Evolutionary conservation across 352 stramenopile genomes (phyloP).

Genomic region (Globisporangium cylindrosporum): DNA sequence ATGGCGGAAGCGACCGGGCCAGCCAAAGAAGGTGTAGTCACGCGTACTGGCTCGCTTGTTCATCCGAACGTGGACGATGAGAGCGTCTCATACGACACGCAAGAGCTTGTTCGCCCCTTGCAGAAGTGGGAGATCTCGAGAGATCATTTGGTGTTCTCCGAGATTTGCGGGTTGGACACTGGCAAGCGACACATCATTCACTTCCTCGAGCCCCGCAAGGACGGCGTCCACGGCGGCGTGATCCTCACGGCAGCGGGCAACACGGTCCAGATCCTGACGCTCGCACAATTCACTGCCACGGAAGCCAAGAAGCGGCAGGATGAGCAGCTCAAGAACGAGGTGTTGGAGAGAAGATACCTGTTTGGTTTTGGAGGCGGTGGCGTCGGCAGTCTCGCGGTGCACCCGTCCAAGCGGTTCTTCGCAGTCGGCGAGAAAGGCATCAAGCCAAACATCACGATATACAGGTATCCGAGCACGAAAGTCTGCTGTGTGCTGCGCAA

Average conservation of each 20-base stretch:
- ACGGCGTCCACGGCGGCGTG: slow-evolving; percentile 44
- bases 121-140: slow-evolving; percentile 72
- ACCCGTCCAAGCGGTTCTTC: slow-evolving; percentile 72
- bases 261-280: slow-evolving; percentile 65
- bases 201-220: slow-evolving; percentile 40
- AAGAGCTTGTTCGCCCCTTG: slow-evolving; percentile 42
- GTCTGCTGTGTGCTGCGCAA: slow-evolving; percentile 75
- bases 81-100: slow-evolving; percentile 23
- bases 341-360: slow-evolving; percentile 43
- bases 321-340: neutral
- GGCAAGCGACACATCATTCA: slow-evolving; percentile 69
- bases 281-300: slow-evolving; percentile 22
- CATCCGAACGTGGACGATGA: slow-evolving; percentile 14
- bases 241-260: slow-evolving; percentile 71
- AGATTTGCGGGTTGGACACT: slow-evolving; percentile 62
- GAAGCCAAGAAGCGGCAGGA: slow-evolving; percentile 13
- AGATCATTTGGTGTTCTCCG: slow-evolving; percentile 66
- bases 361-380: slow-evolving; percentile 71
- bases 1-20: slow-evolving; percentile 2
- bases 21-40: neutral
- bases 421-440: slow-evolving; percentile 87
- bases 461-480: slow-evolving; percentile 75
- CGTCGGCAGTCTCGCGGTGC: slow-evolving; percentile 67
- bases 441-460: slow-evolving; percentile 87
- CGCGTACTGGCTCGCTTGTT: neutral